Evolutionary conservation across 768 basidiomycete genomes (phyloP), one percentile per base, ranked within the genome.

Genomic region (Epithele typhae): DNA sequence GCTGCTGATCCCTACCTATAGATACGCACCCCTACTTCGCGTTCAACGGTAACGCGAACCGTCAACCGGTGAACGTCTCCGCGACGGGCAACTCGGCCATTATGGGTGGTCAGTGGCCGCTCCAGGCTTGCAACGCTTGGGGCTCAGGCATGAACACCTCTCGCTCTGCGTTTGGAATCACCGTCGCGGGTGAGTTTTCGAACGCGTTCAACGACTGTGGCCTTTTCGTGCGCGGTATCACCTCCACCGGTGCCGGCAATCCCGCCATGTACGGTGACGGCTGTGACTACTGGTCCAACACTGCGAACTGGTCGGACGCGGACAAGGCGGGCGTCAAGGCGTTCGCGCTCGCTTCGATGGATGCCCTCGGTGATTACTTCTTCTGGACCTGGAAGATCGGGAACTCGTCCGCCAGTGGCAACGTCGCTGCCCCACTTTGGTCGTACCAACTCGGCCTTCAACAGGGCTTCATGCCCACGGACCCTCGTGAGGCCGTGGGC

Each of bases 311-410:
- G 77, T 68, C 70, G 46, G 66, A 67, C 27, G 65, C 70, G 7
- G 69, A 66, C 54, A 82, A 78, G 62, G 64, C 64, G 12, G 78
- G 78, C n/a, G 57, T 84, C 10, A 62, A 64, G 64, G 63, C 70
- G 52, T 76, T 79, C 52, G 70, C 71, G 3, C 61, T 75, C 50
- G 72, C 77, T 25, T 72, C 73, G 45, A 84, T 84, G 81, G 83
- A 85, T 48, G 76, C 81, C 1, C 65, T 84, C 40, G 70, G 75
- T 52, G 74, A 84, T 58, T 84, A 72, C 71, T 86, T 84, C 69
- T 86, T 77, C 72, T 87, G 84, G 84, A 84, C 81, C n/a, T 85
- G 84, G 85, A 84, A 82, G 71, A 78, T 85, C 44, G 82, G 81
- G 37, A 75, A 74, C 52, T 78, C 77, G 1, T 68, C 73, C 17